Conservation (phyloP, 1,139 yeast genomes). For the Pichia sorboxylosa region DNA sequence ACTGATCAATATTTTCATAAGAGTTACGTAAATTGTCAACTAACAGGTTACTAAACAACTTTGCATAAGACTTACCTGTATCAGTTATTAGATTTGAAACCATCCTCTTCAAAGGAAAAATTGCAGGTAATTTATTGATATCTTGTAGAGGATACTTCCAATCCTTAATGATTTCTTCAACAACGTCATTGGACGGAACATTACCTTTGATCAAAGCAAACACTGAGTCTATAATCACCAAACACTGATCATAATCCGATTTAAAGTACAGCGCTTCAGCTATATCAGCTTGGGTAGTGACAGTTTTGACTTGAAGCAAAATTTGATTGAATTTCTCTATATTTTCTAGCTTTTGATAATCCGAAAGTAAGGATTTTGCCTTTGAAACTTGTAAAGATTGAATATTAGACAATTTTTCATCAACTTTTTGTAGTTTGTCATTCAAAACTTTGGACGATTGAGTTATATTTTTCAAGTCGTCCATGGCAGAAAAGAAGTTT, state of each 20-base stretch:
- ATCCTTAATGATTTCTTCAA: slow-evolving; percentile 26
- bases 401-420: slow-evolving; percentile 29
- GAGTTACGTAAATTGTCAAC: slow-evolving; percentile 51
- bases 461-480: slow-evolving; percentile 58
- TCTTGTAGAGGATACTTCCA: slow-evolving; percentile 44
- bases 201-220: slow-evolving; percentile 50
- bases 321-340: slow-evolving; percentile 53
- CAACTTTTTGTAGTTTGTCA: slow-evolving; percentile 34
- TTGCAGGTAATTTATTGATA: slow-evolving; percentile 46
- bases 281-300: slow-evolving; percentile 38
- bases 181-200: slow-evolving; percentile 20
- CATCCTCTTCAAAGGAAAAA: slow-evolving; percentile 41
- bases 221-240: slow-evolving; percentile 44
- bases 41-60: slow-evolving; percentile 42
- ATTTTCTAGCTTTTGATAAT: slow-evolving; percentile 45
- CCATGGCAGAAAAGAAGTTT: slow-evolving; percentile 75
- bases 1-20: slow-evolving; percentile 35
- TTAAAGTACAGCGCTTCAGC: slow-evolving; percentile 39
- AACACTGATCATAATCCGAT: slow-evolving; percentile 32
- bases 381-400: slow-evolving; percentile 40
- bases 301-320: slow-evolving; percentile 48
- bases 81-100: slow-evolving; percentile 39
- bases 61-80: slow-evolving; percentile 60
- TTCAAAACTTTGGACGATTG: slow-evolving; percentile 44
- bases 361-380: slow-evolving; percentile 42